Evolutionary conservation across 2,329 filamentous ascomycete genomes (phyloP), one percentile per base, ranked within the genome.

Genomic region (Aspergillus fijiensis): DNA sequence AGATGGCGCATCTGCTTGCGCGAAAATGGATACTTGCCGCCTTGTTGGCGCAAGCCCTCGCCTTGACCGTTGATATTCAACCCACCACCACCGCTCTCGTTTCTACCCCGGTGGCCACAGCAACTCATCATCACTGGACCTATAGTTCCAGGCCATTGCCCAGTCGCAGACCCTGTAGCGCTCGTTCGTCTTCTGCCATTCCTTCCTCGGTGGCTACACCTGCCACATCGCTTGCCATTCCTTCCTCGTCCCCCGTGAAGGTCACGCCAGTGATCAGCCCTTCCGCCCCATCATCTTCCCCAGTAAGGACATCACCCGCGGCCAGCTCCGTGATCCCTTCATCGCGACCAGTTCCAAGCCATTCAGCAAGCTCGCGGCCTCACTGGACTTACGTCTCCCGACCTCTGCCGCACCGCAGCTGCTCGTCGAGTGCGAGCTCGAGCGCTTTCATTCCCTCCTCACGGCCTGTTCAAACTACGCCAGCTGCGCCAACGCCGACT

Each of bases 21-120:
- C 51, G 51, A 47, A 39, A 39, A 45, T 54, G 51, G 51, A 45
- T 54, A 21, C 39, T 54, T 35, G 51, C 51, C 14, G 35, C 39
- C 10, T 21, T 54, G 23, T 47, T 54, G 21, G 5, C 45, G 23
- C 51, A 54, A 47, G 7, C 35, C 51, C 12, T 54, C 27, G 51
- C 39, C 21, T 19, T 54, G 51, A 47, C 39, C 11, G 23, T 54
- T 5, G 14, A 23, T 9, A 11, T 14, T 45, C 29, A 47, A 21
- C 21, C 51, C 42, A 54, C 51, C 29, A 7, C 23, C 7, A 47
- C 23, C 21, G 16, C 51, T 16, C 35, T 45, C n/a, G 16, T 19
- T 19, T 19, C 51, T 21, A 25, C 35, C 9, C 29, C 39, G 3
- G 51, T 27, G 14, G 23, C 19, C 16, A 12, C 51, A 29, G 16